phyloP scores from a whole-genome alignment of 2,329 filamentous ascomycete genomes.

The Calonectria leucothoes region DNA sequence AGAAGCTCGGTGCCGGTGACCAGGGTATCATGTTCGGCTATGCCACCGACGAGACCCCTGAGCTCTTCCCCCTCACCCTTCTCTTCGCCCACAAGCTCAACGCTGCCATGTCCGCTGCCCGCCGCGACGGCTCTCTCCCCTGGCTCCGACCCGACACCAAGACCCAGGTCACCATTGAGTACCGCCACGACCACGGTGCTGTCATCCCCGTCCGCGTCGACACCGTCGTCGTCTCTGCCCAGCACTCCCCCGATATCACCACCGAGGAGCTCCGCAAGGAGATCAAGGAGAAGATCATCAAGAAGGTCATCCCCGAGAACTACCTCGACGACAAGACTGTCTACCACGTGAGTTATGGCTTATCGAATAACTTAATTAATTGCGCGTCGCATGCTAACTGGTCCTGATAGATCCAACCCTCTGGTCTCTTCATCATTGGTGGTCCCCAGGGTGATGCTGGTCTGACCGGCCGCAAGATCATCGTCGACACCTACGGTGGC shows the following conservation, averaged over 20 bases:
- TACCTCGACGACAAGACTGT: conserved; percentile 93
- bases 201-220: conserved; percentile 93
- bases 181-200: conserved; percentile 94
- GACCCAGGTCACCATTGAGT: conserved; percentile 99
- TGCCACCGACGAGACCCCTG: conserved; percentile 98
- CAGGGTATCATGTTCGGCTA: conserved; percentile 99
- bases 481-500: conserved; percentile 99
- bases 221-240: conserved; percentile 96
- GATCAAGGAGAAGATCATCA: conserved; percentile 97
- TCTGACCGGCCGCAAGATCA: conserved; percentile 99
- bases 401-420: conserved; percentile 83
- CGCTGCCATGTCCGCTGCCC: conserved; percentile 90
- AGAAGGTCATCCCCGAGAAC: conserved; percentile 91
- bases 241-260: conserved; percentile 89
- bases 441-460: conserved; percentile 98
- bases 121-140: conserved; percentile 86
- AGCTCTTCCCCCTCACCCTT: conserved; percentile 94
- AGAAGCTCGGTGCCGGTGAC: conserved; percentile 98
- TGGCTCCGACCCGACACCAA: conserved; percentile 99
- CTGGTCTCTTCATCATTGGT: conserved; percentile 98
- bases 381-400: not conserved
- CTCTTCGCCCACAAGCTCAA: conserved; percentile 98
- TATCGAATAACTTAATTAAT: not conserved
- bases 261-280: conserved; percentile 94
- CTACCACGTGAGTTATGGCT: conserved; percentile 81